Conservation (phyloP, 768 basidiomycete species). For the Glaciozyma martinii region DNA sequence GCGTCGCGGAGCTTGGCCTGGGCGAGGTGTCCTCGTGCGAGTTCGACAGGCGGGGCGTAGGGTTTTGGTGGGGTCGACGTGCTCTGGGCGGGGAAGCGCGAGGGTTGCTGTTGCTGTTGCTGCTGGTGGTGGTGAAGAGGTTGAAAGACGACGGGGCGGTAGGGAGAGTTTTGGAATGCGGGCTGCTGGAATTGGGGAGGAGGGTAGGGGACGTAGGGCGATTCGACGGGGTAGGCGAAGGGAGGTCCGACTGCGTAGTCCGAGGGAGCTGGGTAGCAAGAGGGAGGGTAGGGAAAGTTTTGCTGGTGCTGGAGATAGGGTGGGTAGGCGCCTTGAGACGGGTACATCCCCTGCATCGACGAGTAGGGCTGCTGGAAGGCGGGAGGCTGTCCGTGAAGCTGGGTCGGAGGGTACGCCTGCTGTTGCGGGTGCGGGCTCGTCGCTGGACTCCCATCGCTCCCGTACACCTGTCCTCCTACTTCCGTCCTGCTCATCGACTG, state of each 20-base stretch:
- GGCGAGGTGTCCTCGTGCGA: constrained; percentile 26
- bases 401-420: not conserved
- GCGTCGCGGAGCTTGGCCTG: constrained; percentile 18
- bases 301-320: not conserved
- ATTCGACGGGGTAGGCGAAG: not conserved
- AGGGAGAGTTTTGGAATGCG: not conserved
- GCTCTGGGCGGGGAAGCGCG: no score
- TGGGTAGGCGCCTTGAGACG: not conserved
- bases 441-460: constrained; percentile 2
- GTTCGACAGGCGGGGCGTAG: constrained; percentile 14
- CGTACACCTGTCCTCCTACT: not conserved
- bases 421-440: not conserved
- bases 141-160: not conserved
- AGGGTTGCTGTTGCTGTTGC: not conserved
- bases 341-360: not conserved
- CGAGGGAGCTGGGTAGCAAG: not conserved
- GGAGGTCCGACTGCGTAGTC: not conserved
- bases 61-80: constrained; percentile 5
- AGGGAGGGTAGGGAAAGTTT: not conserved
- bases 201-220: not conserved
- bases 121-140: not conserved
- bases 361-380: not conserved
- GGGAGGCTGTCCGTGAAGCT: not conserved
- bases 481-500: not conserved
- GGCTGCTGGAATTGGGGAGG: not conserved